A percentile compares a stretch with the other conserved stretches of the same genome.
Evolutionary conservation across 345 rosid species (phyloP).

Genomic region (Sonneratia alba): DNA sequence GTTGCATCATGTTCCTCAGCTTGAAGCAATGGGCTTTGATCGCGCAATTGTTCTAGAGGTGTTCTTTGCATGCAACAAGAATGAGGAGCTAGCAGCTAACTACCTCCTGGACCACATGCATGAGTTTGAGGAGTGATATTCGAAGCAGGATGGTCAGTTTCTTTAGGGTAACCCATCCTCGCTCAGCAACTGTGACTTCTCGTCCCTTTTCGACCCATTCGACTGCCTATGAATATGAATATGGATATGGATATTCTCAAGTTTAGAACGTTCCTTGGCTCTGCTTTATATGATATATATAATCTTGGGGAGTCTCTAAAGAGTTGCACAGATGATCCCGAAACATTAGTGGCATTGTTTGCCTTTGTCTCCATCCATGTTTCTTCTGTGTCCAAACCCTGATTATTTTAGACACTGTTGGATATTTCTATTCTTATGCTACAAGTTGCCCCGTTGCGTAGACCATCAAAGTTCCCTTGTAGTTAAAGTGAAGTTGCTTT

Average conservation of each 20-base stretch:
- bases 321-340: constrained; percentile 2
- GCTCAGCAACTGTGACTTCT: not conserved
- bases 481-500: too few relatives aligned
- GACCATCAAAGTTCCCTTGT: not conserved
- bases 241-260: not conserved
- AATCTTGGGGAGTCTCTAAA: not conserved
- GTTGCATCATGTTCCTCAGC: constrained; percentile 25
- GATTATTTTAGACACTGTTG: not conserved
- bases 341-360: not conserved
- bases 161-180: not conserved
- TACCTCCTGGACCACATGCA: constrained; percentile 87
- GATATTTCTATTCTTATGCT: not conserved
- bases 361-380: not conserved
- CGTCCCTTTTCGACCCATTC: not conserved
- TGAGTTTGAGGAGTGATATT: constrained; percentile 64
- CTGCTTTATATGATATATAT: not conserved
- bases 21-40: constrained; percentile 89
- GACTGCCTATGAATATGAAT: not conserved
- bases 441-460: not conserved
- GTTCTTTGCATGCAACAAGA: constrained; percentile 91
- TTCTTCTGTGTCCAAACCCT: not conserved
- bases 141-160: not conserved
- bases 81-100: constrained; percentile 91
- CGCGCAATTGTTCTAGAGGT: constrained; percentile 69
- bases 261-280: not conserved